Conservation (phyloP, 345 rosid genomes). For the Capsella bursapastoris region DNA sequence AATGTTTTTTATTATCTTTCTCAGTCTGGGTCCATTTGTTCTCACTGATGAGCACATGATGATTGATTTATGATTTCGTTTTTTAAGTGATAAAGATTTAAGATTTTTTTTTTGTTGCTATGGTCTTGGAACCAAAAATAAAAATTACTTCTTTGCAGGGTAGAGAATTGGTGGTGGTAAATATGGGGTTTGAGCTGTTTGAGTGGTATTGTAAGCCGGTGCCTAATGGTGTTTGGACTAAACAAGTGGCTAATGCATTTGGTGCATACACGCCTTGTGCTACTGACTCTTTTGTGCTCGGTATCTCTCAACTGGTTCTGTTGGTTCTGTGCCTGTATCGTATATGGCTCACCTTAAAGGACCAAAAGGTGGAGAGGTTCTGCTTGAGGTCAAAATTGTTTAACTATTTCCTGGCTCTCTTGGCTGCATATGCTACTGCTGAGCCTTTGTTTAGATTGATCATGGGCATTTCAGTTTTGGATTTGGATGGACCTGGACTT, state of each 20-base stretch:
- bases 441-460: constrained; percentile 87
- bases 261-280: constrained; percentile 97
- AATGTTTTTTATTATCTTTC: constrained; percentile 20
- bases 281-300: constrained; percentile 71
- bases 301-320: constrained; percentile 69
- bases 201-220: constrained; percentile 88
- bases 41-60: constrained; percentile 2
- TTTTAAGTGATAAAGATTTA: not conserved
- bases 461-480: constrained; percentile 83
- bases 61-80: not conserved
- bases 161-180: not conserved
- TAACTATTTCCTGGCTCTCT: constrained; percentile 63
- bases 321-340: constrained; percentile 75
- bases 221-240: constrained; percentile 78
- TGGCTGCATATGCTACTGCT: constrained; percentile 74
- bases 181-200: constrained; percentile 73
- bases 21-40: constrained; percentile 33
- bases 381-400: constrained; percentile 76
- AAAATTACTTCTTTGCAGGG: constrained; percentile 20
- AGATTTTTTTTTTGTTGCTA: not conserved
- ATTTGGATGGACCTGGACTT: constrained; percentile 74
- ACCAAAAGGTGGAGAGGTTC: constrained; percentile 73
- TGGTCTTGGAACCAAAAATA: not conserved
- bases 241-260: constrained; percentile 82
- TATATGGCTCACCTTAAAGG: constrained; percentile 73